Conservation (phyloP, 1,284 basidiomycete species). For the Thecaphora thlaspeos region DNA sequence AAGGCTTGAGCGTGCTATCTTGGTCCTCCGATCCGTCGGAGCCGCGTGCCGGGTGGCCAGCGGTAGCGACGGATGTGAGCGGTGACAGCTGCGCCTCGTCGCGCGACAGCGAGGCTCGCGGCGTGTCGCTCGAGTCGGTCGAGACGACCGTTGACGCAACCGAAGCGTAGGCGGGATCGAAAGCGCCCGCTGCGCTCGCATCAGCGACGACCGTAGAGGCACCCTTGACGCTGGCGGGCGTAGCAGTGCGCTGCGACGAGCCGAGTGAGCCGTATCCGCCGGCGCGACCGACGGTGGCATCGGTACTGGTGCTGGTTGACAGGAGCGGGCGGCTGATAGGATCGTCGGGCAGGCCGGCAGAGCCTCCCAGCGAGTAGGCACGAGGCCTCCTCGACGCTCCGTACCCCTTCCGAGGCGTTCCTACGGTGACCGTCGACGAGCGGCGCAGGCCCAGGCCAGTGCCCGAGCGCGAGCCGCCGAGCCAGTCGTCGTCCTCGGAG, state of each 20-base stretch:
- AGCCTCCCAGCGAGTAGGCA: conserved; percentile 30
- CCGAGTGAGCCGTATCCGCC: conserved; percentile 43
- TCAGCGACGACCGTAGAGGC: conserved; percentile 3
- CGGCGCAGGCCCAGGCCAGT: conserved; percentile 29
- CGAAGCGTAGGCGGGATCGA: too few relatives aligned
- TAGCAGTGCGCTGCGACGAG: conserved; percentile 42
- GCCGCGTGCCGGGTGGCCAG: neutral
- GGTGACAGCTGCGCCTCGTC: neutral
- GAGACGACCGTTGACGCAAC: conserved; percentile 21
- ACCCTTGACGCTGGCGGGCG: conserved; percentile 27
- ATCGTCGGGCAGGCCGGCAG: conserved; percentile 33
- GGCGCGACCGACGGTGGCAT: conserved; percentile 2
- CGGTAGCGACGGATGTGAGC: neutral
- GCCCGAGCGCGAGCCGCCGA: conserved; percentile 7
- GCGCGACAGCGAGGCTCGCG: conserved; percentile 20
- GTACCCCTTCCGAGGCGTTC: neutral
- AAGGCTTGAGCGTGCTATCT: conserved; percentile 32
- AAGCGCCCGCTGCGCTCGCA: too few relatives aligned
- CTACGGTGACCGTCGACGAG: conserved; percentile 21
- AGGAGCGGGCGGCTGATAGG: conserved; percentile 23
- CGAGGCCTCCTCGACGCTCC: conserved; percentile 7
- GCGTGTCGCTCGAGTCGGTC: conserved; percentile 37
- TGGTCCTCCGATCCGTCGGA: conserved; percentile 12
- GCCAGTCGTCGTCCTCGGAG: conserved; percentile 46
- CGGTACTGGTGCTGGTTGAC: conserved; percentile 8